Base-by-base conservation (phyloP, 2,329 filamentous ascomycete genomes). In the Massarina eburnea region DNA sequence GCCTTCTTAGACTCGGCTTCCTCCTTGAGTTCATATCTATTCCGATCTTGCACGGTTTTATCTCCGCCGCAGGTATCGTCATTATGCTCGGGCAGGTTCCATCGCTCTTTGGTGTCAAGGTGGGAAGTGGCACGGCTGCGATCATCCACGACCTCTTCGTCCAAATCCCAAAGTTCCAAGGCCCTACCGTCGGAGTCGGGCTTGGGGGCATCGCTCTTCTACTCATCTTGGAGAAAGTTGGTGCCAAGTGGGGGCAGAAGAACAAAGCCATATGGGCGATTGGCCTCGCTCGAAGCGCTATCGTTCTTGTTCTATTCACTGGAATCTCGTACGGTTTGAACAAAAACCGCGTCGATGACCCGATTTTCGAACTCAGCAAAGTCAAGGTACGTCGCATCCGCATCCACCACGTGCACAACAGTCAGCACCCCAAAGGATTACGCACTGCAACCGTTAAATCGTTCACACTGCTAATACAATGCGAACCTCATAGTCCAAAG, bases 51-150 rank as follows among this genome's bases (percentile, higher is more conserved):
- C 81, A 75, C 6, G 83, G 83, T 4, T 86, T 85, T 68, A 84
- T 86, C 54, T 83, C 82, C 0, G 82, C 83, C 1, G 82, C 83
- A 1, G 83, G 82, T 19, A 79, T 86, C 38, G 83, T 81, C 22
- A 86, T 86, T 58, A 78, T 81, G 18, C 77, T 85, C 39, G 82
- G 81, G n/a, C 83, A 86, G 60, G 76, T 86, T 45, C 80, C 76
- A 3, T 80, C 79, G 1, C 75, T 86, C 0, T 76, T 86, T 2
- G 83, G 83, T 8, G 74, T 71, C 8, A 71, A 73, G 20, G 74
- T 80, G 1, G 74, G 77, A 2, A 73, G 74, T 20, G 77, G 77
- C 2, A 77, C 80, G 2, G 80, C 81, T 4, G 73, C 71, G 9
- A 80, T 83, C 48, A 81, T 85, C 38, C 79, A 79, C 45, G 78